Percentiles rank a stretch among this genome's conserved stretches.
phyloP scores from a whole-genome alignment of 768 basidiomycete species.

The Myochromella boudieri region DNA sequence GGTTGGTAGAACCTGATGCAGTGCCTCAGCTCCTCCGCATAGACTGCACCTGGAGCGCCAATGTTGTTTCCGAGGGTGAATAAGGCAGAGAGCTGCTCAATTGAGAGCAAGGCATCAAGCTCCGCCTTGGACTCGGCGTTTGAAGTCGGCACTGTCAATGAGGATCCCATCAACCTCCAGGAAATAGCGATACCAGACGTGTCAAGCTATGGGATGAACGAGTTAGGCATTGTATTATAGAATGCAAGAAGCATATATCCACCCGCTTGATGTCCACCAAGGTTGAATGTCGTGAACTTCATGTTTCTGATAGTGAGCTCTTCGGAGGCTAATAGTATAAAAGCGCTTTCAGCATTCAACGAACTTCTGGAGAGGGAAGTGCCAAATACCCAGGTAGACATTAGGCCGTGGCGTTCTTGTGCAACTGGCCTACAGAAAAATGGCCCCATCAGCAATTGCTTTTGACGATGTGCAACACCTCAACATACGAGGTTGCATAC shows the following conservation, averaged over 20 bases:
- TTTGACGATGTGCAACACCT: no score
- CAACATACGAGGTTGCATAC: no score
- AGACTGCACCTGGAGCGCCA: conserved; percentile 96
- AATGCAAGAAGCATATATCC: conserved; percentile 14
- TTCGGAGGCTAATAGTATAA: conserved; percentile 98
- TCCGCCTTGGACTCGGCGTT: conserved; percentile 98
- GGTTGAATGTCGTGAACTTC: conserved; percentile 98
- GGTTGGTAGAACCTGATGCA: conserved; percentile 96
- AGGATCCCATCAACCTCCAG: conserved; percentile 99
- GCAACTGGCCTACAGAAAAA: no score
- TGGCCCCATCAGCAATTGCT: no score
- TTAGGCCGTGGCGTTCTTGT: no score
- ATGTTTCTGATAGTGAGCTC: conserved; percentile 98
- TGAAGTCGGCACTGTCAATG: conserved; percentile 95
- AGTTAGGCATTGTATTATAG: background rate
- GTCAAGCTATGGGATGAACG: conserved; percentile 61
- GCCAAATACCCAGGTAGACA: no score
- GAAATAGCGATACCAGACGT: conserved; percentile 99
- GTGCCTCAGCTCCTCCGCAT: conserved; percentile 95
- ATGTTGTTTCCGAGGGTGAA: conserved; percentile 99
- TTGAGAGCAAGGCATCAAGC: conserved; percentile 91
- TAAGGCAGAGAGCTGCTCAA: conserved; percentile 95
- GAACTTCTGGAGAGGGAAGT: no score
- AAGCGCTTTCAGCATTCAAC: no score
- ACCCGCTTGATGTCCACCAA: conserved; percentile 98